phyloP scores from a whole-genome alignment of 2,329 filamentous ascomycete species.

The Mariannaea elegans region DNA sequence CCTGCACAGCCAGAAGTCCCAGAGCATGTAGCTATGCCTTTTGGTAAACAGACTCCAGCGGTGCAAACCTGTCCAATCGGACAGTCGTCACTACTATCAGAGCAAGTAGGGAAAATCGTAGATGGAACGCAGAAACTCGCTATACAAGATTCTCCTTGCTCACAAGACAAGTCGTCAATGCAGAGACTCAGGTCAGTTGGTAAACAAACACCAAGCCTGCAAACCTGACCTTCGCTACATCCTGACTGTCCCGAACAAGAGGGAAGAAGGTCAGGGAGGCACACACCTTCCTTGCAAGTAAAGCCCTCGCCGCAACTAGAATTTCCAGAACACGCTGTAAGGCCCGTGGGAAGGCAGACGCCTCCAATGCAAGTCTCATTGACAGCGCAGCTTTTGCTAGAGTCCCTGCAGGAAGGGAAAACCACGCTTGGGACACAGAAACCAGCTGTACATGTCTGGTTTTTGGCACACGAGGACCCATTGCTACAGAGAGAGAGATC shows the following conservation, averaged over 20 bases:
- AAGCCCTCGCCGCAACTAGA: neutral
- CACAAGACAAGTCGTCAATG: neutral
- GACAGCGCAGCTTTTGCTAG: neutral
- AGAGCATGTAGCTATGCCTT: neutral
- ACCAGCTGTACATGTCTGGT: neutral
- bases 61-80: neutral
- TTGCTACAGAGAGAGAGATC: neutral
- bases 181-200: neutral
- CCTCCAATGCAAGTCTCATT: neutral
- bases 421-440: neutral
- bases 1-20: neutral
- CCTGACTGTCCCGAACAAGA: neutral
- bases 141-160: neutral
- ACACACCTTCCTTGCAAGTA: conserved; percentile 5
- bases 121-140: conserved; percentile 8
- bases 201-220: conserved; percentile 6
- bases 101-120: neutral
- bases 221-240: neutral
- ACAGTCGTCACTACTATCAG: neutral
- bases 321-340: neutral
- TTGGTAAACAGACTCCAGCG: conserved; percentile 3
- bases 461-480: neutral
- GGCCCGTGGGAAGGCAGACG: conserved; percentile 4
- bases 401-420: neutral
- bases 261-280: conserved; percentile 3